Base-by-base conservation (phyloP, 345 rosid species). In the Salix suchowensis region DNA sequence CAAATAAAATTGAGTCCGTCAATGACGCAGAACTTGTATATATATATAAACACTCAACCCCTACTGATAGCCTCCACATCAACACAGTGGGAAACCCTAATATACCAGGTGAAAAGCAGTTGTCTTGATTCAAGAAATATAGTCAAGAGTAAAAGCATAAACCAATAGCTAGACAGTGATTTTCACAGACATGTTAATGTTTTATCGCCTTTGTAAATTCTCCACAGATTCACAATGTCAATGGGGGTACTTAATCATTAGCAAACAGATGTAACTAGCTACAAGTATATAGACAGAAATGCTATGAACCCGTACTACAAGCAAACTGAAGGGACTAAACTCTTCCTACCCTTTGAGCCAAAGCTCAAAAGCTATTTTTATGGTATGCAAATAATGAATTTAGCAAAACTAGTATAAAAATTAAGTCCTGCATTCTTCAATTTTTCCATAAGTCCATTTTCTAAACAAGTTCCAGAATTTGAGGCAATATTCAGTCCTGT, bases 141-240 rank as follows among this genome's bases (percentile, higher is more conserved):
- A 13, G 18, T 23, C 46, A n/a, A 16, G 23, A 67, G 44, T 10
- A 67, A 32, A 30, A 30, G 74, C 14, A 60, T 36, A 61, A 62
- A 64, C 36, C 30, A 28, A 6, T 7, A 39, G 37, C 12, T 16
- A 18, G 70, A 64, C 16, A 24, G 5, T 15, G 50, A 30, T 64
- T 74, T 16, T 62, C 68, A 16, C 7, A 71, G 76, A 21, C 44
- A 64, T 46, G 37, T 65, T 74, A 42, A 74, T 64, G 28, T 64
- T n/a, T 65, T 19, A 18, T 26, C 7, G 7, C 32, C 5, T 40
- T 50, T 65, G 15, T 12, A 52, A 37, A n/a, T 13, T 48, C 61
- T 28, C 77, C 18, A 15, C 34, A 46, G 32, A n/a, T 36, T 34
- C 46, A 67, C 66, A 61, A 21, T 19, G 24, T 42, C 54, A 52